Percentiles rank a stretch among this genome's conserved stretches.
These are phyloP conservation scores for Myrmaecium sp. DNA, from an alignment of 2,329 filamentous ascomycete species.

Conservation along the genomic window DNA sequence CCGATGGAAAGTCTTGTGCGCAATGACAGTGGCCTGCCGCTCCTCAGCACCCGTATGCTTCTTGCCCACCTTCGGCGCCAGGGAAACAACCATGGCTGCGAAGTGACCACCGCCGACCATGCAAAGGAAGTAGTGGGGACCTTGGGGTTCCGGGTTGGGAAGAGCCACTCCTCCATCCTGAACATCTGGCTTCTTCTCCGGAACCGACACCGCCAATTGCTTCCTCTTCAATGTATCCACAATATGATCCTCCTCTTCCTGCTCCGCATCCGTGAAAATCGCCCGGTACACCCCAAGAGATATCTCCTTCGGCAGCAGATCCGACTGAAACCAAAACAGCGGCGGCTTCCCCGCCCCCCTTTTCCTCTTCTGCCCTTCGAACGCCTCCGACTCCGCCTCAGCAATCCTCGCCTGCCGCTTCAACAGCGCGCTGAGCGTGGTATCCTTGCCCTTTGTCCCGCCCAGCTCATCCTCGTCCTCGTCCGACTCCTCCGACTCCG, in stretches of 20 bases:
- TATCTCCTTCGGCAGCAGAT: slow-evolving; percentile 55
- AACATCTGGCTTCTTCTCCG: slow-evolving; percentile 20
- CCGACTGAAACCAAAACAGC: slow-evolving; percentile 70
- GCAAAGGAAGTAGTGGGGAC: slow-evolving; percentile 83
- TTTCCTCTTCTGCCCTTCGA: slow-evolving; percentile 31
- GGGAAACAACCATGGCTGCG: slow-evolving; percentile 84
- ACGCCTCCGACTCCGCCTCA: slow-evolving; percentile 33
- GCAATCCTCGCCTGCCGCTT: slow-evolving; percentile 69
- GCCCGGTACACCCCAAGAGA: slow-evolving; percentile 77
- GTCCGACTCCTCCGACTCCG: slow-evolving; percentile 54
- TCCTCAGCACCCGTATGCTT: slow-evolving; percentile 55
- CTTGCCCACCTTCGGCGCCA: slow-evolving; percentile 64
- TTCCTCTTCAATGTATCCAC: slow-evolving; percentile 56
- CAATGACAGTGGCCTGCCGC: slow-evolving; percentile 70
- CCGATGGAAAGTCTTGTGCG: slow-evolving; percentile 93
- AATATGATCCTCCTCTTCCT: slow-evolving; percentile 43
- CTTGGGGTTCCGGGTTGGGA: slow-evolving; percentile 40
- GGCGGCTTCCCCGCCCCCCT: slow-evolving; percentile 50
- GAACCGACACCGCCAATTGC: slow-evolving; percentile 46
- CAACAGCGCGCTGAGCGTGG: slow-evolving; percentile 56
- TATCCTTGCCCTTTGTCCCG: slow-evolving; percentile 39
- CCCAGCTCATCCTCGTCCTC: slow-evolving; percentile 40
- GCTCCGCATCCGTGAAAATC: slow-evolving; percentile 58
- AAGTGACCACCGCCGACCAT: slow-evolving; percentile 99
- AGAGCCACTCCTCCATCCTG: slow-evolving; percentile 41